These are phyloP conservation scores for Thielaviopsis ethacetica DNA, from an alignment of 2,329 filamentous ascomycete species.

Conservation along the genomic window DNA sequence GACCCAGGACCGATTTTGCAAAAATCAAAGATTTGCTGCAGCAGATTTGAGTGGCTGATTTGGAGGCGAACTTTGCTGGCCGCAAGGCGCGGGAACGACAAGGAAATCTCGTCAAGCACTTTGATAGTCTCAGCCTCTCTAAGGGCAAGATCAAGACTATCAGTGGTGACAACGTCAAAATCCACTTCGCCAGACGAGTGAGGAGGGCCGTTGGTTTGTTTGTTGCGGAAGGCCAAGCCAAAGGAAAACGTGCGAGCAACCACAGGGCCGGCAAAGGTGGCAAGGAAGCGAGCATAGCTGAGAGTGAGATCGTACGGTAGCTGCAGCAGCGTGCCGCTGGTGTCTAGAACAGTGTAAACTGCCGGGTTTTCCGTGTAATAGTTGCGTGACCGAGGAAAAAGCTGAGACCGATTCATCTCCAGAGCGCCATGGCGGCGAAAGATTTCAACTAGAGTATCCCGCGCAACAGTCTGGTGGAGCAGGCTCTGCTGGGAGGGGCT, in stretches of 20 bases:
- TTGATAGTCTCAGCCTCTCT: constrained; percentile 93
- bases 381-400: constrained; percentile 70
- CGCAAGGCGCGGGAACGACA: constrained; percentile 59
- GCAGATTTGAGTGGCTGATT: constrained; percentile 71
- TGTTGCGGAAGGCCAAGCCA: constrained; percentile 72
- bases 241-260: constrained; percentile 71
- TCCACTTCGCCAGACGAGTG: constrained; percentile 76
- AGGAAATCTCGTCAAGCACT: constrained; percentile 79
- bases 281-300: constrained; percentile 71
- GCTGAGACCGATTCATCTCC: constrained; percentile 53
- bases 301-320: constrained; percentile 88
- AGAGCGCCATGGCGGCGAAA: constrained; percentile 84
- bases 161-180: constrained; percentile 84
- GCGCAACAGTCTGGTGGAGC: constrained; percentile 56
- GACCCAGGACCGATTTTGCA: constrained; percentile 60
- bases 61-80: constrained; percentile 71
- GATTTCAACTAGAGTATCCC: constrained; percentile 56
- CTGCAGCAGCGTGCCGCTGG: constrained; percentile 74
- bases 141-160: constrained; percentile 64
- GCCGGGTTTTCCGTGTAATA: constrained; percentile 44
- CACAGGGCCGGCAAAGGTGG: constrained; percentile 45
- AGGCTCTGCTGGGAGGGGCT: constrained; percentile 36
- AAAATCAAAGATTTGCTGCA: constrained; percentile 79
- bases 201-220: constrained; percentile 63
- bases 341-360: constrained; percentile 65